Base-by-base conservation (phyloP, 345 rosid genomes). In the Bretschneidera sinensis region DNA sequence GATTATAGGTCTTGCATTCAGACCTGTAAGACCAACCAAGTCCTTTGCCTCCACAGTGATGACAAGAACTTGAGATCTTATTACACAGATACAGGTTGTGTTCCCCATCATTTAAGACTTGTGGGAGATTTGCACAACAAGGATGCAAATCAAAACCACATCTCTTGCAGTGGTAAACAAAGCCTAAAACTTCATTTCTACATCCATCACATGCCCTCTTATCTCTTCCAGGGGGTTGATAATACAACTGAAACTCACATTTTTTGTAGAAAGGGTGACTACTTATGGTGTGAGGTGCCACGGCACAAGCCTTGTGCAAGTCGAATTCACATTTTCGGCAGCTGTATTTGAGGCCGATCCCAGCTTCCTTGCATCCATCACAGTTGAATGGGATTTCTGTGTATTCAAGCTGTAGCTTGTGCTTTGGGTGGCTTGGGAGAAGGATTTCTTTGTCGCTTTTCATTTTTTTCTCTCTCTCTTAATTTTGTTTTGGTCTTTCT, bases 141-240 rank as follows among this genome's bases (percentile, higher is more conserved):
- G 85, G 85, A 34, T 81, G 85, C 21, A 78, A 69, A 54, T 81
- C 81, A 10, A 80, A 73, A 17, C 64, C 85, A 9, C 82, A 77
- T 16, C 67, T 39, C 5, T 24, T 47, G 63, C 81, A 77, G 50
- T 81, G 81, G 73, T 78, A 78, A 19, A 78, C 71, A 22, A 78
- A 76, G 0, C 83, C 85, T 0, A 34, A 28, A 25, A 78, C 72
- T 13, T 73, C 76, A 0, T 71, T 64, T 34, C 76, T 34, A 9
- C 80, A 81, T 0, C 69, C 80, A n/a, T 78, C 78, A 24, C 82
- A 78, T 0, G 57, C 18, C 57, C 78, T 75, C 62, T 16, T 31
- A 6, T 43, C 52, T 24, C 18, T 8, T 4, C 74, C 78, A 0
- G 75, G 77, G 9, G 79, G 67, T 2, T 21, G 51, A 53, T 51